Evolutionary conservation across 805 yeast genomes (phyloP).

Genomic region (Lipomyces spencermartinsiae): DNA sequence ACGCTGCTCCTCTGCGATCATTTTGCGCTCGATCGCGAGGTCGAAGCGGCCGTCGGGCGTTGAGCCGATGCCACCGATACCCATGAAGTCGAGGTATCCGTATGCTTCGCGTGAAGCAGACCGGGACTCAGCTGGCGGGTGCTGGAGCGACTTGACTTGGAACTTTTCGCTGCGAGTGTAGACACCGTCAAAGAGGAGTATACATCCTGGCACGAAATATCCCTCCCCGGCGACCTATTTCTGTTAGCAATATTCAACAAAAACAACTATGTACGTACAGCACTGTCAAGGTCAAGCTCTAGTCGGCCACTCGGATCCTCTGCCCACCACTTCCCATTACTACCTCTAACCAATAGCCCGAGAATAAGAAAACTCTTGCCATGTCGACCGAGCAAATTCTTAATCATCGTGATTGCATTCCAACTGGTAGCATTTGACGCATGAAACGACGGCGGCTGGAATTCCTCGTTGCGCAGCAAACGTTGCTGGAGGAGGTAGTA

Average conservation of each 20-base stretch:
- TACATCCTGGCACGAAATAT: conserved; percentile 74
- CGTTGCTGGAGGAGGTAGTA: conserved; percentile 72
- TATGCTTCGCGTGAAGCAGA: conserved; percentile 68
- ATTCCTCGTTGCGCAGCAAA: conserved; percentile 74
- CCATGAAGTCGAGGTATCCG: conserved; percentile 78
- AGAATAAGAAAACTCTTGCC: conserved; percentile 76
- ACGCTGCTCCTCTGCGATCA: conserved; percentile 63
- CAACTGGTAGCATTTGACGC: conserved; percentile 40
- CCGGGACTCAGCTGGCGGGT: conserved; percentile 87
- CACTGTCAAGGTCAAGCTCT: conserved; percentile 59
- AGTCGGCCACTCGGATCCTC: conserved; percentile 84
- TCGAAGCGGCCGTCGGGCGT: conserved; percentile 63
- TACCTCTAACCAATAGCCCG: conserved; percentile 71
- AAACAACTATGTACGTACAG: conserved; percentile 51
- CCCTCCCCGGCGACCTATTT: conserved; percentile 62
- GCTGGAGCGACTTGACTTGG: conserved; percentile 76
- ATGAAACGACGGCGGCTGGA: conserved; percentile 60
- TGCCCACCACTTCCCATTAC: conserved; percentile 71
- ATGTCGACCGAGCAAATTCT: conserved; percentile 84
- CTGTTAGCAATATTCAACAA: conserved; percentile 6
- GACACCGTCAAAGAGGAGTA: conserved; percentile 83
- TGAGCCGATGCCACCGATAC: conserved; percentile 46
- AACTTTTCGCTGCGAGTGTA: conserved; percentile 66
- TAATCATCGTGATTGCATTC: conserved; percentile 67
- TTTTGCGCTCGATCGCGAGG: conserved; percentile 59